Evolutionary conservation across 352 stramenopile species (phyloP), one percentile per base, ranked within the genome.

Genomic region (Phytophthora pinifolia): DNA sequence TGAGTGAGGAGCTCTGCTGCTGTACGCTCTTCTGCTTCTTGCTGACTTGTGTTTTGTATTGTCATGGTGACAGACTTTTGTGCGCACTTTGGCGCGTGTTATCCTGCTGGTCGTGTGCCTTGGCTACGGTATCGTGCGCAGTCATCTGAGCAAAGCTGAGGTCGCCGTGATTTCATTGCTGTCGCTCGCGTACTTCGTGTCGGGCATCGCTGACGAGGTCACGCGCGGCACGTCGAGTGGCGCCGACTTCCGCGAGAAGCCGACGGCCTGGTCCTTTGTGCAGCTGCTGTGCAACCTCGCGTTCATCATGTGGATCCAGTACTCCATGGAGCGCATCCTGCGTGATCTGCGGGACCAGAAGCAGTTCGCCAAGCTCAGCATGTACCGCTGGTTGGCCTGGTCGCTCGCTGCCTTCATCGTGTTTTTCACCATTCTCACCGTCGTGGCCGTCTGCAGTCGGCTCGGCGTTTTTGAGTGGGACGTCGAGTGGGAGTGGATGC

Each of bases 271-370:
- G 86, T 89, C 86, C 37, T 89, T 96, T 42, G 52, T 89, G 22
- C 86, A 94, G 65, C 56, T 96, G 35, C 35, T 93, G 18, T 96
- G 86, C 65, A 94, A 96, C 47, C 72, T 96, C 15, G 58, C 76
- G 36, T 96, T 96, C 54, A 90, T 96, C 51, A 87, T 95, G 67
- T 96, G 88, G 88, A 96, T 96, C 55, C 89, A 96, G 63, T 79
- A 78, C 44, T 87, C 84, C 25, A 79, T 96, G 45, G 81, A 94
- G 60, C 78, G 66, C 29, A 96, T 95, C 53, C 60, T 96, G 17
- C 85, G 87, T 54, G 59, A 86, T 22, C 65, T 97, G 18, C 61
- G 53, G 15, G 85, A 94, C 37, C 76, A 92, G 60, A 96, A 96
- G 59, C 88, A 97, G 59, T 94, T 86, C 52, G 87, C 87, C 35